A percentile compares a stretch with the other conserved stretches of the same genome.
Conservation (phyloP, 352 stramenopile genomes). For the Globisporangium heterothallicum region DNA sequence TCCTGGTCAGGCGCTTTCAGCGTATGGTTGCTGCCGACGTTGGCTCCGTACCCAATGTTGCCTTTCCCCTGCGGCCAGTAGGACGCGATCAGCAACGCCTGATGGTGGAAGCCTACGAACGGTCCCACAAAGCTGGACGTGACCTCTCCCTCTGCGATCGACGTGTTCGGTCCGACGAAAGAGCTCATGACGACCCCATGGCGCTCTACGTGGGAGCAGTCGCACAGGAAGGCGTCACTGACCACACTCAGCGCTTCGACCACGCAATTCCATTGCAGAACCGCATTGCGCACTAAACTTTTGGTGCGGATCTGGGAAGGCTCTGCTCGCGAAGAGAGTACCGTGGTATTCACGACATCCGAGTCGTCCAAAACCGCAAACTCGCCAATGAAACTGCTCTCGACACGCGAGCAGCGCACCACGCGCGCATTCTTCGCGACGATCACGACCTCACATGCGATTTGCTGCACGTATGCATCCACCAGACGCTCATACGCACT, state of each 20-base stretch:
- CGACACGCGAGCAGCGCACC: conserved; percentile 53
- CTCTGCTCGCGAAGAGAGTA: conserved; percentile 61
- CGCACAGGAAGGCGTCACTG: conserved; percentile 63
- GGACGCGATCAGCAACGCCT: conserved; percentile 88
- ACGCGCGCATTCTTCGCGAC: conserved; percentile 45
- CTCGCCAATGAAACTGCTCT: conserved; percentile 60
- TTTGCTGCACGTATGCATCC: conserved; percentile 36
- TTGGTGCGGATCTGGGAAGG: conserved; percentile 40
- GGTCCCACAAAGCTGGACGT: conserved; percentile 90
- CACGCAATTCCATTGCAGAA: conserved; percentile 68
- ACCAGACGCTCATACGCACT: conserved; percentile 45
- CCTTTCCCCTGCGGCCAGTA: conserved; percentile 91
- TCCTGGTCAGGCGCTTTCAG: conserved; percentile 89
- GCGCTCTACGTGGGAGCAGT: conserved; percentile 70
- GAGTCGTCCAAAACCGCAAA: conserved; percentile 56
- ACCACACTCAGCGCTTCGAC: conserved; percentile 69
- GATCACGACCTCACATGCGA: conserved; percentile 47
- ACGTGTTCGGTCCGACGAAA: conserved; percentile 83
- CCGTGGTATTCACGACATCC: conserved; percentile 46
- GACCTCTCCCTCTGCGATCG: conserved; percentile 86
- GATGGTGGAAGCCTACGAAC: conserved; percentile 94
- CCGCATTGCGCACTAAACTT: conserved; percentile 52
- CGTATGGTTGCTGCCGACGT: conserved; percentile 97
- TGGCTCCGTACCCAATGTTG: conserved; percentile 93
- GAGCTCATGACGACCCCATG: conserved; percentile 85